Evolutionary conservation across 2,329 filamentous ascomycete genomes (phyloP), one percentile per base, ranked within the genome.

Genomic region (Akanthomyces muscarius): DNA sequence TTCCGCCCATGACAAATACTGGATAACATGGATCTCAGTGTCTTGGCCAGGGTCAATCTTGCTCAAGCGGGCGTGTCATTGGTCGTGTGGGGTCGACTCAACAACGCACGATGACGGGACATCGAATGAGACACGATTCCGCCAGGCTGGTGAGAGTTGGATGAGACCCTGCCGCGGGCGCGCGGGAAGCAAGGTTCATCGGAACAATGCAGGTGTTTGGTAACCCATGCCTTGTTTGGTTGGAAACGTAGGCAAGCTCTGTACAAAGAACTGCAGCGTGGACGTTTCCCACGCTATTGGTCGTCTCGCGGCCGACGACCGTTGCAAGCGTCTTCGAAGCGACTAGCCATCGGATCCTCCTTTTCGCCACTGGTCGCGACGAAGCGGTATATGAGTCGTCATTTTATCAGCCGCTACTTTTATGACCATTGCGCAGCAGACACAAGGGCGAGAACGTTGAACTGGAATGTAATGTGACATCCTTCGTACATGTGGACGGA

Each of bases 1-100:
- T 30, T 55, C 52, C 23, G 52, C 16, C 3, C 38, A 25, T 55
- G 52, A 55, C 52, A 55, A 42, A 55, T 55, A 25, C 52, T 55
- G 52, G 11, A n/a, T 13, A 53, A 8, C n/a, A 18, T 42, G 52
- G 36, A 42, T 10, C 36, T 36, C 16, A 42, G 41, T 55, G 52
- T 55, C 52, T 55, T 30, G 21, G n/a, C 11, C 28, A n/a, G 2
- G 33, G 33, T 36, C 21, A 11, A 6, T 18, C 16, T 28, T 38
- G n/a, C 48, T 5, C 48, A 25, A 14, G 45, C 8, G 50, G 52
- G 13, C 14, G 36, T 42, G 38, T 21, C 23, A 53, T 42, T 42
- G 36, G 21, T 42, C 36, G 52, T 36, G 52, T 42, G 52, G 52
- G 18, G 23, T 55, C 41, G 52, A 55, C 48, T 33, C 28, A n/a